Conservation (phyloP, 2,329 filamentous ascomycete genomes). For the Calonectria naviculata region DNA sequence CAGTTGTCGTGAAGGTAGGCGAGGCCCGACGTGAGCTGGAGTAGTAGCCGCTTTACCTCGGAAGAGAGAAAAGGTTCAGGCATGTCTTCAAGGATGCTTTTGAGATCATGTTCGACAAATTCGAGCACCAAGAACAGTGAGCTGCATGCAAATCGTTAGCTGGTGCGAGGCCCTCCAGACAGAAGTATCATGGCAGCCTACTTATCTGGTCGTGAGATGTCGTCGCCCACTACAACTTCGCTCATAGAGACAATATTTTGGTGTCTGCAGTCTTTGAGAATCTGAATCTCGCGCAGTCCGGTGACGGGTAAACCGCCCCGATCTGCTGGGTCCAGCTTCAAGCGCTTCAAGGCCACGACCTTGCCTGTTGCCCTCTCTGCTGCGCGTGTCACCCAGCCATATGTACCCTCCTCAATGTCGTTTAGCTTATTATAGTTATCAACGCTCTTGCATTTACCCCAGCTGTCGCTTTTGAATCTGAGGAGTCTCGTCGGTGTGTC, state of each 20-base stretch:
- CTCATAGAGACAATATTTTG: conserved; percentile 83
- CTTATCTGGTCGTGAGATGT: conserved; percentile 65
- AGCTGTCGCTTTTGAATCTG: conserved; percentile 75
- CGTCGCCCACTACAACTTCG: conserved; percentile 85
- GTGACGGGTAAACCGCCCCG: conserved; percentile 86
- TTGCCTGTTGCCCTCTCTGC: conserved; percentile 78
- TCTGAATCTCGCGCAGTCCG: conserved; percentile 92
- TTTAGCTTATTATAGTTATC: conserved; percentile 94
- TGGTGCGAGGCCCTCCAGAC: background rate
- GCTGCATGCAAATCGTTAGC: conserved; percentile 54
- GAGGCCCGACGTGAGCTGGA: conserved; percentile 84
- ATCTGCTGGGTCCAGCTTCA: conserved; percentile 88
- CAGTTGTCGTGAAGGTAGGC: conserved; percentile 88
- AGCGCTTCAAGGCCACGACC: conserved; percentile 90
- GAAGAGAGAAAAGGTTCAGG: conserved; percentile 91
- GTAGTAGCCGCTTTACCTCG: conserved; percentile 90
- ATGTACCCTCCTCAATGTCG: conserved; percentile 97
- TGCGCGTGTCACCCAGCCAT: conserved; percentile 92
- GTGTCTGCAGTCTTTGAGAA: conserved; percentile 83
- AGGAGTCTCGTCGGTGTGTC: conserved; percentile 66
- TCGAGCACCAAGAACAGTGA: conserved; percentile 93
- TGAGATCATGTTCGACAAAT: conserved; percentile 97
- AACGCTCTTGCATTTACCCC: conserved; percentile 79
- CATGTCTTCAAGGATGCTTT: conserved; percentile 93
- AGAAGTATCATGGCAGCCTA: conserved; percentile 41